A percentile compares a stretch with the other conserved stretches of the same genome.
These are phyloP conservation scores for Xylaria multiplex DNA, from an alignment of 2,329 filamentous ascomycete species.

Conservation along the genomic window DNA sequence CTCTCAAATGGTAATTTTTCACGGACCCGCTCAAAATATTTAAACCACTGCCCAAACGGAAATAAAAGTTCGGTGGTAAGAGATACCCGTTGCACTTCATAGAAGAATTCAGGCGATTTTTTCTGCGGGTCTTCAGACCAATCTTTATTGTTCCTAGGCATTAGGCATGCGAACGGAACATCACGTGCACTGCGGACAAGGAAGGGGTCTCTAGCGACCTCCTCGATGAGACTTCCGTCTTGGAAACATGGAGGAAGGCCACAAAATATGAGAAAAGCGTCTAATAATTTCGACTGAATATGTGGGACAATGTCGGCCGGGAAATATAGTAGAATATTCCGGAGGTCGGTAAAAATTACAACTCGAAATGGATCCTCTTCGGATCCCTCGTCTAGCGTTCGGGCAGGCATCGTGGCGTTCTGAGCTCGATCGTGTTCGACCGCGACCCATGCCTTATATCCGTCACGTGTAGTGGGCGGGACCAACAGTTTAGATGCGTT, in stretches of 20 bases:
- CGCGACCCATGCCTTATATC: conserved; percentile 62
- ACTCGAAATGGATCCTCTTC: conserved; percentile 87
- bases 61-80: conserved; percentile 63
- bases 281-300: conserved; percentile 63
- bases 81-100: conserved; percentile 42
- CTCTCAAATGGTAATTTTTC: conserved; percentile 49
- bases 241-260: conserved; percentile 64
- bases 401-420: conserved; percentile 70
- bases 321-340: conserved; percentile 67
- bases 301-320: conserved; percentile 51
- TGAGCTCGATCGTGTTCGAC: conserved; percentile 63
- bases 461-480: conserved; percentile 52
- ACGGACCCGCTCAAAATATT: conserved; percentile 47
- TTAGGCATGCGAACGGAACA: conserved; percentile 38
- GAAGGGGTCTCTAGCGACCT: conserved; percentile 65
- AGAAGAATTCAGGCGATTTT: conserved; percentile 40
- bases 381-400: conserved; percentile 76
- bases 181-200: conserved; percentile 50
- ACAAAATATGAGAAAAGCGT: conserved; percentile 77
- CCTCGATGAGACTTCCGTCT: conserved; percentile 42
- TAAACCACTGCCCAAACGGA: conserved; percentile 56
- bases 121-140: conserved; percentile 32
- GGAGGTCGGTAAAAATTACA: conserved; percentile 81
- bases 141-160: conserved; percentile 11
- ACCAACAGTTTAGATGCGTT: conserved; percentile 40